Evolutionary conservation across 176 grass and related monocot species (phyloP), one percentile per base, ranked within the genome.

Genomic region (Paspalum vaginatum): DNA sequence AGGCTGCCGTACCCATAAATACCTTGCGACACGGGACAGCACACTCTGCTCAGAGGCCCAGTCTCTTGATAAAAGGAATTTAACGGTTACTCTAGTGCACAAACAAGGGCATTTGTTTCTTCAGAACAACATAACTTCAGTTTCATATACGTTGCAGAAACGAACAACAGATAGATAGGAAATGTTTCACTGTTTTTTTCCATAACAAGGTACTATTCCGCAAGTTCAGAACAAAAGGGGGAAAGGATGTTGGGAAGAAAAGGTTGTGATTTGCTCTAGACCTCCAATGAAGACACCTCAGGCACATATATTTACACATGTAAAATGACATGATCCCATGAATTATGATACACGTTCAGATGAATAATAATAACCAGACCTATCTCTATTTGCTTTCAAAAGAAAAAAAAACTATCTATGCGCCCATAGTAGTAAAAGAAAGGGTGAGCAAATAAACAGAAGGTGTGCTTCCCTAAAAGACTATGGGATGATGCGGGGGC

Each of bases 251-350:
- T 46, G 54, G 25, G 24, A 8, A 55, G 12, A 13, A 47, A 41
- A 75, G 17, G 17, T 1, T 5, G 18, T 37, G 16, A 24, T 49
- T 73, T 74, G 7, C 18, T n/a, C 22, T 58, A 73, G 59, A 61
- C 60, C 60, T 44, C 42, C 55, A 67, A 18, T 13, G 13, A 48
- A 47, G 32, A 18, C 2, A 62, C 32, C 43, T 70, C 82, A 70
- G 32, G 1, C 9, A 75, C 39, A 80, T 76, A 87, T 85, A 89
- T 89, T 70, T 89, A 85, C 82, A 81, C 10, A 76, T 21, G n/a
- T 49, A 62, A 47, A 50, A 62, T 80, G 37, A 6, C 16, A 76
- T 71, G 41, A 20, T 89, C 25, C 44, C 63, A 81, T 25, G 48
- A 63, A 85, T 47, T 81, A 62, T 56, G 57, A 61, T 61, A 85